These are phyloP conservation scores for Blastobotrys arbuscula DNA, from an alignment of 1,139 yeast genomes.

Conservation along the genomic window DNA sequence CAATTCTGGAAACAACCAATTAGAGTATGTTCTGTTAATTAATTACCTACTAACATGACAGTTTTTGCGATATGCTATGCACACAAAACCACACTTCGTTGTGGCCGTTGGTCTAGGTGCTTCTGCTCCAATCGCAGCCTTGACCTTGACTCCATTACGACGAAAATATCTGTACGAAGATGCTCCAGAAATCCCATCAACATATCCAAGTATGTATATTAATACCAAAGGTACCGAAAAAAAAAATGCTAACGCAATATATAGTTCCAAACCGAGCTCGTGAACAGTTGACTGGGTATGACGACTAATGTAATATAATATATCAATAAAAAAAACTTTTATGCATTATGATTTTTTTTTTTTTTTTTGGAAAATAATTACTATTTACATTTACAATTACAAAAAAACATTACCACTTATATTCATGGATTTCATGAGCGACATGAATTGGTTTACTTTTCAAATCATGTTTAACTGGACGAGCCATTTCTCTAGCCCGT, in stretches of 20 bases:
- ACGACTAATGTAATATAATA: no score
- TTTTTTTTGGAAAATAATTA: no score
- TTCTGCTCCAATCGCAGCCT: conserved; percentile 57
- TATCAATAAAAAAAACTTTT: no score
- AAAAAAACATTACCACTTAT: conserved; percentile 31
- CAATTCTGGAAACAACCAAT: conserved; percentile 25
- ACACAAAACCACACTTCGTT: conserved; percentile 73
- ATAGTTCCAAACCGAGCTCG: conserved; percentile 31
- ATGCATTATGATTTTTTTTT: no score
- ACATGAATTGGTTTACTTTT: conserved; percentile 26
- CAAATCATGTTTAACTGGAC: conserved; percentile 28
- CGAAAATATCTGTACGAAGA: conserved; percentile 62
- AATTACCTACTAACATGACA: conserved; percentile 26
- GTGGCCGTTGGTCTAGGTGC: conserved; percentile 63
- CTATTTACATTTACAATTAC: neutral
- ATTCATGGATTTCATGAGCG: conserved; percentile 24
- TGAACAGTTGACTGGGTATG: conserved; percentile 33
- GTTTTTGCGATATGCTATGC: conserved; percentile 79
- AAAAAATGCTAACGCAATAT: conserved; percentile 8
- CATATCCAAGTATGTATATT: conserved; percentile 48
- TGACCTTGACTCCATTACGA: conserved; percentile 64
- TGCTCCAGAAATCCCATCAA: conserved; percentile 60
- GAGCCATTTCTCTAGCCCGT: conserved; percentile 11
- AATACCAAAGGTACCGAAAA: neutral
- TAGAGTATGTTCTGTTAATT: conserved; percentile 18